Percentiles rank a stretch among this genome's conserved stretches.
These are phyloP conservation scores for Orbilia javanica DNA, from an alignment of 2,329 filamentous ascomycete species.

Conservation along the genomic window DNA sequence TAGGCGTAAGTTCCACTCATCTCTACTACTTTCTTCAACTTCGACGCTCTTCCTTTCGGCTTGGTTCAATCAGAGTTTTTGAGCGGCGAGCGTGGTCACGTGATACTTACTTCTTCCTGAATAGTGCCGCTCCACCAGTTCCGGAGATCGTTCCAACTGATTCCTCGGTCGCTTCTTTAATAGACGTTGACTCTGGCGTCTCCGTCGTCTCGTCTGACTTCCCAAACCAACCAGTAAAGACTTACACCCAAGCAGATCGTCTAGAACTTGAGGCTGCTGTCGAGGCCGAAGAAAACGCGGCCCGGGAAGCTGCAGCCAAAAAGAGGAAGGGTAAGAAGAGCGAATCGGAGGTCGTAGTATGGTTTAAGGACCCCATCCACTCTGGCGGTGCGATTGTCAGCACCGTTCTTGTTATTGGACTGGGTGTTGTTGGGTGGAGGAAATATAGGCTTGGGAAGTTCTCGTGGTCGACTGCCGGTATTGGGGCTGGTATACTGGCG, in stretches of 20 bases:
- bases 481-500: slow-evolving; percentile 42
- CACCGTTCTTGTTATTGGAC: slow-evolving; percentile 22
- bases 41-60: too few relatives aligned
- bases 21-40: neutral
- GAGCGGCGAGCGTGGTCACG: neutral
- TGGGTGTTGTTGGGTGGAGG: slow-evolving; percentile 46
- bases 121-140: slow-evolving; percentile 44
- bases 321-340: slow-evolving; percentile 8
- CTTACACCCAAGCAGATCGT: slow-evolving; percentile 52
- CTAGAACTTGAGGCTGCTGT: slow-evolving; percentile 43
- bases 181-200: slow-evolving; percentile 52
- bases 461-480: slow-evolving; percentile 40
- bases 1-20: slow-evolving; percentile 27
- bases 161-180: slow-evolving; percentile 51
- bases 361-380: slow-evolving; percentile 50
- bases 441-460: slow-evolving; percentile 42
- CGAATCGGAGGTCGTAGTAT: slow-evolving; percentile 64
- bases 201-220: slow-evolving; percentile 54
- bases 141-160: slow-evolving; percentile 44
- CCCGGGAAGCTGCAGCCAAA: slow-evolving; percentile 23
- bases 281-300: slow-evolving; percentile 45
- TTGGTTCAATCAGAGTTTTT: neutral
- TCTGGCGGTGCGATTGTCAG: slow-evolving; percentile 35
- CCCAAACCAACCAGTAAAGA: slow-evolving; percentile 39
- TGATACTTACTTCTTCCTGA: slow-evolving; percentile 5